Conservation (phyloP, 331 rosid species). For the Acacia concinna region DNA sequence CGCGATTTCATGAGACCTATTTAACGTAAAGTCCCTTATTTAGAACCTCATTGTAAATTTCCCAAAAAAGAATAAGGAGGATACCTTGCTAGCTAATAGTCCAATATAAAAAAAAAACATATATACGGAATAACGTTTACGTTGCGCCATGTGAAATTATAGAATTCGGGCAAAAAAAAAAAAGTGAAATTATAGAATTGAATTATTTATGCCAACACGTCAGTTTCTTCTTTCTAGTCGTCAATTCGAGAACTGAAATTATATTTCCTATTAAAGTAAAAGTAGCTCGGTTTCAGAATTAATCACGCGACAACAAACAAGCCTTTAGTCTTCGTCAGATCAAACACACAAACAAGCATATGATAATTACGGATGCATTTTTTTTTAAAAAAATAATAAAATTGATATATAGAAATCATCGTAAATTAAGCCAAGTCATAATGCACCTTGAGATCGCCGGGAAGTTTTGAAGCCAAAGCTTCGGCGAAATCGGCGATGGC, state of each 20-base stretch:
- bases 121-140: not conserved
- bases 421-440: conserved; percentile 5
- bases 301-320: not conserved
- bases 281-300: not conserved
- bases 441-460: conserved; percentile 80
- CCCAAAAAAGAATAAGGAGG: not conserved
- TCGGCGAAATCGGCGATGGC: conserved; percentile 79
- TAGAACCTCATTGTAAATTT: too few relatives aligned
- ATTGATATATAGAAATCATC: not conserved
- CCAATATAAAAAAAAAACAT: not conserved
- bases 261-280: not conserved
- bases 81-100: not conserved
- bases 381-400: not conserved
- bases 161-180: too few relatives aligned
- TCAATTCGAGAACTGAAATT: not conserved
- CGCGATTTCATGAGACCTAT: too few relatives aligned
- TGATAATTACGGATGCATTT: not conserved
- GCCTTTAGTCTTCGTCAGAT: not conserved
- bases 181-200: not conserved
- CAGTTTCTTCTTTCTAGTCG: not conserved
- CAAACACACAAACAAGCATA: not conserved
- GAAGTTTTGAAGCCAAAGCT: conserved; percentile 81
- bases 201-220: not conserved
- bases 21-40: too few relatives aligned
- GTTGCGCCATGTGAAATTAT: not conserved